Conservation (phyloP, 345 rosid species). For the Camelina laxa region DNA sequence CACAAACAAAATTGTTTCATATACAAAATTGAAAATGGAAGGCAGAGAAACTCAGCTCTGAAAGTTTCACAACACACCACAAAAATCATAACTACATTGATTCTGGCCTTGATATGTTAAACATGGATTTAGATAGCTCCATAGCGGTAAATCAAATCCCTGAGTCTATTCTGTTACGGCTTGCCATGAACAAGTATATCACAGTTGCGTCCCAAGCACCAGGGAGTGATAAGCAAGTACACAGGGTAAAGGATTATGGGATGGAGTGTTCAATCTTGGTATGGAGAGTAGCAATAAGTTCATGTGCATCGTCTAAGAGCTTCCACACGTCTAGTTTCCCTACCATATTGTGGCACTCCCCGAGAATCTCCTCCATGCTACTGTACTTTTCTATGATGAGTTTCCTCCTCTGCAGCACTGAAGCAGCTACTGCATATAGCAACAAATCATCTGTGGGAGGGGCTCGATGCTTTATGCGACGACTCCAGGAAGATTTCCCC, state of each 20-base stretch:
- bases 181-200: background rate
- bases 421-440: conserved; percentile 88
- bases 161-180: background rate
- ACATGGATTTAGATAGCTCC: background rate
- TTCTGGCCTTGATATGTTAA: conserved; percentile 9
- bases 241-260: background rate
- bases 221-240: background rate
- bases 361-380: conserved; percentile 92
- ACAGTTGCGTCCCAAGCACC: conserved; percentile 5
- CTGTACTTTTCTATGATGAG: conserved; percentile 80
- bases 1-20: conserved; percentile 7
- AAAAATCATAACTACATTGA: conserved; percentile 6
- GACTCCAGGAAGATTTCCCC: conserved; percentile 85
- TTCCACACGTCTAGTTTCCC: conserved; percentile 98
- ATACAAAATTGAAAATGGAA: conserved; percentile 32
- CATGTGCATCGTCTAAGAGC: conserved; percentile 91
- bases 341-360: conserved; percentile 90
- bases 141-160: background rate
- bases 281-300: conserved; percentile 83
- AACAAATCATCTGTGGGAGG: conserved; percentile 92
- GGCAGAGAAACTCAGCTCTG: conserved; percentile 7
- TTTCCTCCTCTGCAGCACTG: conserved; percentile 90
- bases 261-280: conserved; percentile 66
- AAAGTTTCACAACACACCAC: conserved; percentile 30
- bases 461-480: conserved; percentile 72